These are phyloP conservation scores for Sanghuangporus sanghuang DNA, from an alignment of 1,284 basidiomycete genomes.

Conservation along the genomic window DNA sequence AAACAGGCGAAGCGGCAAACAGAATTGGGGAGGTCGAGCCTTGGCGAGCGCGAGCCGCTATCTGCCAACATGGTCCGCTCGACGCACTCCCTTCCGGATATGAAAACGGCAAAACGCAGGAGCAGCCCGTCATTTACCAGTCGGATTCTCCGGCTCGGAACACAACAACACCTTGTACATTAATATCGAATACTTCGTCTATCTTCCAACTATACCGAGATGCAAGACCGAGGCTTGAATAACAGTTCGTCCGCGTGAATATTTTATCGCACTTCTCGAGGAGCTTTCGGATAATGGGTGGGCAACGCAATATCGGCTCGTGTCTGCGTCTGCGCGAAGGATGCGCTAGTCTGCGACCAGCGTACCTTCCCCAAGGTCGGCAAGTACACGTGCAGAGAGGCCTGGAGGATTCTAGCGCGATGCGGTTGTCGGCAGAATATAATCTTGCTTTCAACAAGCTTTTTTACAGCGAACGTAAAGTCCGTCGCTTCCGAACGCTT, in stretches of 20 bases:
- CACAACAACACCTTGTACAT: constrained; percentile 10
- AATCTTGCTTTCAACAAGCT: background rate
- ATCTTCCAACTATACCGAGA: background rate
- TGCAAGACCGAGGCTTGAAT: background rate
- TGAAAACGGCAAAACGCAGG: constrained; percentile 13
- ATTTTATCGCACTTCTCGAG: background rate
- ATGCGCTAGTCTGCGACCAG: background rate
- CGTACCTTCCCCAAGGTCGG: background rate
- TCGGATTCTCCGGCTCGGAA: constrained; percentile 10
- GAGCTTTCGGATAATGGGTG: background rate
- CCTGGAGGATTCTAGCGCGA: background rate
- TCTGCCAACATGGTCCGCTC: constrained; percentile 2
- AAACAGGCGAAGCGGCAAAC: background rate
- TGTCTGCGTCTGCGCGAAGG: background rate
- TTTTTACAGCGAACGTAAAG: background rate
- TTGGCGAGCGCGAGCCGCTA: background rate
- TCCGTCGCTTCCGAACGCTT: background rate
- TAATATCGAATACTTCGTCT: background rate
- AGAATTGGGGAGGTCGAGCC: background rate
- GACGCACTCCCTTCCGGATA: constrained; percentile 15
- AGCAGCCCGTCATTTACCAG: constrained; percentile 9
- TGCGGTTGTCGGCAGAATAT: background rate
- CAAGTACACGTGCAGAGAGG: background rate
- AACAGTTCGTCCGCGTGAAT: background rate
- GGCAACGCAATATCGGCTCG: background rate